Evolutionary conservation across 2,329 filamentous ascomycete species (phyloP), one percentile per base, ranked within the genome.

Genomic region (Trichoderma harzianum): DNA sequence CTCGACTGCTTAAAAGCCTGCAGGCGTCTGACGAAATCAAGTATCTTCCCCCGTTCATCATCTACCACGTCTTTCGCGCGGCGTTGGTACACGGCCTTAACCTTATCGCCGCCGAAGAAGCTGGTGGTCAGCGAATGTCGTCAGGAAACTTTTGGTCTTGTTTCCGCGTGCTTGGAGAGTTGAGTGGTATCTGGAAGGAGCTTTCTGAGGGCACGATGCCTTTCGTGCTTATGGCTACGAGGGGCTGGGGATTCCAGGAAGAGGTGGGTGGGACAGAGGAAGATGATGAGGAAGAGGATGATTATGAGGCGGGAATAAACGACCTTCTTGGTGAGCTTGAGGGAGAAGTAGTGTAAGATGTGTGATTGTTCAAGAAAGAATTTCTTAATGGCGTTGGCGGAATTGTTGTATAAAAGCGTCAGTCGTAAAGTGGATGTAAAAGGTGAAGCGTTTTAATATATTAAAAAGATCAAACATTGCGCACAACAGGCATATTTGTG

Each of bases 131-230:
- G 53, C 53, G 69, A 21, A 7, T 57, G 11, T 55, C 62, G 18
- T 66, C 69, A 7, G 69, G 69, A 7, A 66, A 67, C 28, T 71
- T 71, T 14, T 71, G 69, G 69, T n/a, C 39, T n/a, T 66, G 61
- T 10, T 61, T 71, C 24, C 69, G 69, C 1, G 36, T 47, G 18
- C n/a, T 71, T 5, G 69, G 69, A 12, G 69, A 71, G 28, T 12
- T 71, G 53, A 39, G 69, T 3, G 26, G 36, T 16, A 36, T 66
- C 12, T 71, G 69, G 69, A 71, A 61, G 39, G 69, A 71, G 28
- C 34, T 71, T 24, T 43, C 51, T 14, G 69, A 66, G 7, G 36
- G 53, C 18, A 30, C 55, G 28, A 66, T 53, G 53, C 69, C 69
- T 14, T 66, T 66, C 53, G 39, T 66, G 18, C 69, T 66, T 18